Evolutionary conservation across 2,329 filamentous ascomycete genomes (phyloP), one percentile per base, ranked within the genome.

Genomic region (Aureobasidium sp.): DNA sequence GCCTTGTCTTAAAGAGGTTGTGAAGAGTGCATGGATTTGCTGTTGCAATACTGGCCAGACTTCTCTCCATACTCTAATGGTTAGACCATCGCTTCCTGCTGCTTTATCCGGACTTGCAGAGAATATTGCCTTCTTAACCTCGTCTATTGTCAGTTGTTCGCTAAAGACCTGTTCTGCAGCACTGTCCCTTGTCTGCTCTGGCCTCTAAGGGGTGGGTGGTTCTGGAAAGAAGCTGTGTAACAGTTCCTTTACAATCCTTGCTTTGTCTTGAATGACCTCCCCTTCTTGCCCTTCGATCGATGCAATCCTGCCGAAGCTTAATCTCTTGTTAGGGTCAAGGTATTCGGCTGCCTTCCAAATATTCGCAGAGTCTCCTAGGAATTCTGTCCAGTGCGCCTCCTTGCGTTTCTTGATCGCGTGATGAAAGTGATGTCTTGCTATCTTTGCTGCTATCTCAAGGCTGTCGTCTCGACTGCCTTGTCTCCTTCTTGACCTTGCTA

Each of bases 391-490:
- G 53, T 39, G 29, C n/a, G n/a, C n/a, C 35, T 35, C 56, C 53
- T 54, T 61, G 47, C 24, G 58, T 49, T 10, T 59, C 38, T 61
- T 29, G 45, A 59, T 56, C 19, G 65, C 17, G 34, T 37, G 34
- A 19, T 63, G 51, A 39, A 65, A 57, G 50, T 64, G 64, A 25
- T 64, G 38, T 25, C 50, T 30, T 22, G 50, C 55, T 44, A 61
- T 66, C 27, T 38, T 44, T 45, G 40, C 17, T 19, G 38, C 50
- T 3, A 34, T 16, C 34, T 51, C 48, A 17, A 51, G 21, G 19
- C 25, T 30, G 35, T 25, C 35, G 24, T 51, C 48, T 40, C 12
- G 34, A 5, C 48, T 25, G 12, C 50, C 50, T 21, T 44, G 38
- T 35, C 50, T 45, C 30, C 39, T 45, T 37, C 27, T 35, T 27